A percentile compares a stretch with the other conserved stretches of the same genome.
These are phyloP conservation scores for Cladosporium sp. DNA, from an alignment of 2,329 filamentous ascomycete genomes.

Conservation along the genomic window DNA sequence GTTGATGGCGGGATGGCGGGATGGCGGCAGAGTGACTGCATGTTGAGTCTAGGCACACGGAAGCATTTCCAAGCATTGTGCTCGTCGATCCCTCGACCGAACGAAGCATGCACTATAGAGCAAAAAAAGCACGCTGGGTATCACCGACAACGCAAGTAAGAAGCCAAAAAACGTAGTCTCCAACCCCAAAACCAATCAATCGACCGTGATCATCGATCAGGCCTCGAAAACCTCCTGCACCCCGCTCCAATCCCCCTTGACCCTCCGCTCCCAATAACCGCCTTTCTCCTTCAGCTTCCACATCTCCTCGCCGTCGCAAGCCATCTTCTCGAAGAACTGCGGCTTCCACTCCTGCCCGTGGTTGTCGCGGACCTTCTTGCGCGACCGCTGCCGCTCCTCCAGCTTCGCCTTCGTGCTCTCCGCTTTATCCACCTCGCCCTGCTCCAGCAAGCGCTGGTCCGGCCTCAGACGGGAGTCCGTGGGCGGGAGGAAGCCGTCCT, in stretches of 20 bases:
- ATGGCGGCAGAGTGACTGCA: too few species aligned
- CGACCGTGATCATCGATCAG: constrained; percentile 12
- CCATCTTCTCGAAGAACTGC: constrained; percentile 74
- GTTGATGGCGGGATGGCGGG: too few species aligned
- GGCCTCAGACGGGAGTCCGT: constrained; percentile 81
- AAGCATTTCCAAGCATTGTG: too few species aligned
- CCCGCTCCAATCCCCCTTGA: constrained; percentile 58
- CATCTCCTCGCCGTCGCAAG: constrained; percentile 37
- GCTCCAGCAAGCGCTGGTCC: constrained; percentile 79
- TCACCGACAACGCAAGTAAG: constrained; percentile 8
- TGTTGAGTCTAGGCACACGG: too few species aligned
- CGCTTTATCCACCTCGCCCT: constrained; percentile 73
- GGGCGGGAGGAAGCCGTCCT: constrained; percentile 65
- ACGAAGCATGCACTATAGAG: too few species aligned
- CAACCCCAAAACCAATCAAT: background rate
- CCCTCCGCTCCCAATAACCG: constrained; percentile 87
- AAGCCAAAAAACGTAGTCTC: background rate
- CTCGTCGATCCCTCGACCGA: too few species aligned
- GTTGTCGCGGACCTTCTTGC: constrained; percentile 70
- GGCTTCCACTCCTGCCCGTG: constrained; percentile 66
- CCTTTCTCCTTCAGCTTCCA: constrained; percentile 68
- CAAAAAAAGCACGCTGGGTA: constrained; percentile 6
- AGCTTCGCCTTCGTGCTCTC: constrained; percentile 76
- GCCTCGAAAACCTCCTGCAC: constrained; percentile 49
- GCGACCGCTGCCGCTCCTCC: constrained; percentile 75